Base-by-base conservation (phyloP, 2,329 filamentous ascomycete genomes). In the Aspergillus flavus region DNA sequence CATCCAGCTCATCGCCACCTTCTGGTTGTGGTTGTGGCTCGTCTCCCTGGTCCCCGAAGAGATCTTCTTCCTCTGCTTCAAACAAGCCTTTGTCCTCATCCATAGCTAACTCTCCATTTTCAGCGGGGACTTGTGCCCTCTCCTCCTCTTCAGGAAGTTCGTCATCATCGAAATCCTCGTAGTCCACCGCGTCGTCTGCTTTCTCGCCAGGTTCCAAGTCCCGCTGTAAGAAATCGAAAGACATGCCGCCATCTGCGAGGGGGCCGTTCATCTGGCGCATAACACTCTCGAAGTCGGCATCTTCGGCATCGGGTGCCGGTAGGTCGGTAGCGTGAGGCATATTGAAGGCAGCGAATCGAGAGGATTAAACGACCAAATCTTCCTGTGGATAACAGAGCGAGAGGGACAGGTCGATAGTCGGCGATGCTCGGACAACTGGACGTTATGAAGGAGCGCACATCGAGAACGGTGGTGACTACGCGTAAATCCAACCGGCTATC, bases 101-200 rank as follows among this genome's bases (percentile, higher is more conserved):
- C 19, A 89, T 87, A 84, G 88, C 4, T 84, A 89, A 16, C 77
- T 81, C 86, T 83, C 80, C 71, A 82, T 83, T 74, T 84, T 84
- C 69, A 19, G 62, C 43, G 26, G 63, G 28, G 21, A 55, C 50
- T 45, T 70, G 57, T 11, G 69, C 67, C 62, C 58, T 52, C 53
- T 69, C 68, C 52, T 80, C 79, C 68, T 83, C 82, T 45, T 95
- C 92, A 12, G 93, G 91, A 9, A 97, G 84, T 66, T 97, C 94
- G 74, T 96, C 93, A 75, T 98, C 94, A 68, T 91, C 91, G 66
- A 98, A 94, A 73, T 97, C 92, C 74, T 92, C 93, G 71, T 85
- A 99, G 74, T 99, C 95, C 66, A 95, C 81, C 46, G 95, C 95
- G 79, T 98, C 92, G 64, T 93, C 93, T 60, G 93, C 94, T 78